phyloP scores from a whole-genome alignment of 1,284 basidiomycete genomes.

The Puccinia triticina region DNA sequence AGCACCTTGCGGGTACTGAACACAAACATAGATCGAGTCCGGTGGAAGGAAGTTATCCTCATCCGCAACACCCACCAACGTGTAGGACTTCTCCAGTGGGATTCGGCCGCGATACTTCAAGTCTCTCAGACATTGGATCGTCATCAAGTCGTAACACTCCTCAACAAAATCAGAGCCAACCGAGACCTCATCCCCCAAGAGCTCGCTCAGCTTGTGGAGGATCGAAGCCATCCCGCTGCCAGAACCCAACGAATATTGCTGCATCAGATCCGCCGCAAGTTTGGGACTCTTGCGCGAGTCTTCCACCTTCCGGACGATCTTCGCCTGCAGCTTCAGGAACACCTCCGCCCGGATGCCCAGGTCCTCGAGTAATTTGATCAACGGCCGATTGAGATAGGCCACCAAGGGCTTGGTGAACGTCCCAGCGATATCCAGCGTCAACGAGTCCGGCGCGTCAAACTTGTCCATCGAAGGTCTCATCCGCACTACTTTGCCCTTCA shows the following conservation, averaged over 20 bases:
- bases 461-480: conserved; percentile 75
- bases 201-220: conserved; percentile 64
- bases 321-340: conserved; percentile 68
- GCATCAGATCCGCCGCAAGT: conserved; percentile 65
- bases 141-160: conserved; percentile 67
- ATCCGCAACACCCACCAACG: conserved; percentile 76
- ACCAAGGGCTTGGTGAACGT: conserved; percentile 67
- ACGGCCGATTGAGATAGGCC: conserved; percentile 62
- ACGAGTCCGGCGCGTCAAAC: conserved; percentile 67
- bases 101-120: conserved; percentile 72
- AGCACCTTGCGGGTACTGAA: conserved; percentile 65
- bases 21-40: conserved; percentile 71
- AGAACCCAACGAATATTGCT: conserved; percentile 65
- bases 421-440: conserved; percentile 72
- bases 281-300: conserved; percentile 67
- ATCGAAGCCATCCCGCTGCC: conserved; percentile 65
- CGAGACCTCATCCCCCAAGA: conserved; percentile 63
- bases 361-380: conserved; percentile 71
- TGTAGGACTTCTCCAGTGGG: conserved; percentile 69
- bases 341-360: conserved; percentile 67
- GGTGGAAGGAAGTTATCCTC: conserved; percentile 70
- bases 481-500: conserved; percentile 66
- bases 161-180: conserved; percentile 61
- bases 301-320: conserved; percentile 65
- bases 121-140: conserved; percentile 69